A percentile compares a stretch with the other conserved stretches of the same genome.
These are phyloP conservation scores for Phylloporus scabripes DNA, from an alignment of 768 basidiomycete species.

Conservation along the genomic window DNA sequence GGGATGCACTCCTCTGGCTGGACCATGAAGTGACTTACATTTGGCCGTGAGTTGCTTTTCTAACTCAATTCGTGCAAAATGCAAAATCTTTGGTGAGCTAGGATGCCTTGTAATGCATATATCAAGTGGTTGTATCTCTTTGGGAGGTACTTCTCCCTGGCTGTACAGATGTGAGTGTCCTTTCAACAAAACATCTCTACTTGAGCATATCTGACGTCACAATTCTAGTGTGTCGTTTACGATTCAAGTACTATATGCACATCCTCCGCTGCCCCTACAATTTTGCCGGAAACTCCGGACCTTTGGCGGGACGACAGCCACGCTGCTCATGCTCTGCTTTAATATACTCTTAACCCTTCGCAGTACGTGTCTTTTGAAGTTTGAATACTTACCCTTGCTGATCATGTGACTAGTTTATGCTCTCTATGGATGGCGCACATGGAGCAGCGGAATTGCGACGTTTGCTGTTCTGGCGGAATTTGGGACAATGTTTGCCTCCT, in stretches of 20 bases:
- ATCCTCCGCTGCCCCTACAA: neutral
- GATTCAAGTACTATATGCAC: neutral
- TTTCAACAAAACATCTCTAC: neutral
- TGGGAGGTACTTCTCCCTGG: conserved; percentile 17
- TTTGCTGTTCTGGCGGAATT: conserved; percentile 11
- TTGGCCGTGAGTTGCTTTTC: conserved; percentile 18
- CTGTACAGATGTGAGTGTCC: conserved; percentile 12
- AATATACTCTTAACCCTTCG: conserved; percentile 19
- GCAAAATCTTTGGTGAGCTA: neutral
- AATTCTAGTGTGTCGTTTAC: conserved; percentile 5
- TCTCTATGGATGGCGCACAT: conserved; percentile 5
- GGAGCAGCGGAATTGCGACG: neutral
- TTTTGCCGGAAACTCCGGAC: conserved; percentile 12
- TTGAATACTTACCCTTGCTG: neutral
- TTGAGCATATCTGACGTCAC: neutral
- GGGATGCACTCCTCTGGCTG: conserved; percentile 17
- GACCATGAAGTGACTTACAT: conserved; percentile 18
- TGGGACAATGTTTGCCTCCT: neutral
- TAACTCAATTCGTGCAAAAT: neutral
- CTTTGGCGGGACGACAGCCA: conserved; percentile 10
- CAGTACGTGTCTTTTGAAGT: conserved; percentile 10
- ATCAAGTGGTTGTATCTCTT: conserved; percentile 28
- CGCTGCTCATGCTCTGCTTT: conserved; percentile 13
- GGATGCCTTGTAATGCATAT: conserved; percentile 12
- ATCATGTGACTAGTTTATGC: conserved; percentile 16